These are phyloP conservation scores for Candida dendrica DNA, from an alignment of 805 yeast genomes.

Conservation along the genomic window DNA sequence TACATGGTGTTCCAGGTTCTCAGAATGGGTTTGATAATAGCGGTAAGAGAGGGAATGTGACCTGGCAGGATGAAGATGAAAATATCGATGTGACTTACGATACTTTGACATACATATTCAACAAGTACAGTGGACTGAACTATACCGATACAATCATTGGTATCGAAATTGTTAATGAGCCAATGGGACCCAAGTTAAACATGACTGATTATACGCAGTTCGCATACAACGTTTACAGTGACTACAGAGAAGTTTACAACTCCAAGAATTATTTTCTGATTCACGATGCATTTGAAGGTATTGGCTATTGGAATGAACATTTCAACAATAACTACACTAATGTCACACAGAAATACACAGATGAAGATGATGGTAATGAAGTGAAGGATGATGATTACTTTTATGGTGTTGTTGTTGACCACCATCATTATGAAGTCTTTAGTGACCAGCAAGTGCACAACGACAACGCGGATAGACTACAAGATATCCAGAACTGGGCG, in stretches of 20 bases:
- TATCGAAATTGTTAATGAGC: constrained; percentile 67
- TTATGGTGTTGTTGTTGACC: constrained; percentile 67
- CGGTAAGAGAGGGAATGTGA: constrained; percentile 46
- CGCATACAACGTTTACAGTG: constrained; percentile 25
- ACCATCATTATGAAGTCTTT: constrained; percentile 89
- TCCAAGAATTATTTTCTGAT: constrained; percentile 38
- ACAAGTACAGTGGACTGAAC: constrained; percentile 41
- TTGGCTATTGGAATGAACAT: constrained; percentile 48
- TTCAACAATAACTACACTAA: constrained; percentile 25
- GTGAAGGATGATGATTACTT: constrained; percentile 32
- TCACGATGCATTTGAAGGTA: constrained; percentile 58
- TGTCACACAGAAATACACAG: constrained; percentile 23
- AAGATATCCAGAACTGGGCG: constrained; percentile 27
- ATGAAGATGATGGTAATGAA: constrained; percentile 26
- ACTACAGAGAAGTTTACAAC: constrained; percentile 15
- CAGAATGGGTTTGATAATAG: constrained; percentile 85
- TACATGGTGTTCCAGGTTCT: constrained; percentile 80
- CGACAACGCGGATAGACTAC: constrained; percentile 25
- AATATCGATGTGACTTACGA: constrained; percentile 42
- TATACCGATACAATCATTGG: constrained; percentile 59
- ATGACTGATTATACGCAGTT: constrained; percentile 25
- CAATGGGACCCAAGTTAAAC: constrained; percentile 47
- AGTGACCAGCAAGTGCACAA: constrained; percentile 50
- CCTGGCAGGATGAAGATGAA: constrained; percentile 33
- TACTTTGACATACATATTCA: constrained; percentile 41